Evolutionary conservation across 2,329 filamentous ascomycete genomes (phyloP), one percentile per base, ranked within the genome.

Genomic region (Colletotrichum cereale): DNA sequence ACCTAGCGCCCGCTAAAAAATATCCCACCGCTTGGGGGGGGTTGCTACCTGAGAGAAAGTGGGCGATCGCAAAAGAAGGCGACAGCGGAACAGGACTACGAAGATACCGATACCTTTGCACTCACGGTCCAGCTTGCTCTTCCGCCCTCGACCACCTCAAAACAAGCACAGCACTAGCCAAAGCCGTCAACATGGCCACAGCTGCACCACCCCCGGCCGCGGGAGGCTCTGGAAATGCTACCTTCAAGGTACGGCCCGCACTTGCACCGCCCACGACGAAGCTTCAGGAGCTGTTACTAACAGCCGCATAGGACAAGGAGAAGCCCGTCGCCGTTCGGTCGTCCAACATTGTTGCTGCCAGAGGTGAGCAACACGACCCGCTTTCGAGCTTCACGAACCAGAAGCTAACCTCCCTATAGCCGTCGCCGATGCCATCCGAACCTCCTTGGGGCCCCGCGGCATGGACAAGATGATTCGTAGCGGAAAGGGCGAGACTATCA

Each of bases 401-500:
- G 26, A 55, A 67, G 67, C 77, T 78, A 66, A 80, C 73, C 42
- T 55, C 31, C 14, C 12, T 7, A 73, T 75, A 96, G 96, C 96
- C 81, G 96, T 99, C 80, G 93, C 96, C 82, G 96, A 99, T 89
- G 96, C 96, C 77, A 97, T 99, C 82, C 90, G 96, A 87, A 98
- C 96, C 36, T 98, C 96, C 73, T 88, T 99, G 76, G 96, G 96
- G 75, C 96, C 96, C 75, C 91, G 96, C 83, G 96, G 96, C 80
- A 98, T 98, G 95, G 95, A 98, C 86, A 98, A 98, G 88, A 98
- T 98, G 95, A 98, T 99, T 78, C 93, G 97, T 87, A 97, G 93
- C 72, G 93, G 95, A 81, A 97, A 94, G 86, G 96, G 96, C 85
- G 94, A 97, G 84, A 98, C 95, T 70, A 96, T 98, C 82, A 99